Percentiles rank a stretch among this genome's conserved stretches.
Conservation (phyloP, 2,329 filamentous ascomycete genomes). For the Tolypocladium endophyticum region DNA sequence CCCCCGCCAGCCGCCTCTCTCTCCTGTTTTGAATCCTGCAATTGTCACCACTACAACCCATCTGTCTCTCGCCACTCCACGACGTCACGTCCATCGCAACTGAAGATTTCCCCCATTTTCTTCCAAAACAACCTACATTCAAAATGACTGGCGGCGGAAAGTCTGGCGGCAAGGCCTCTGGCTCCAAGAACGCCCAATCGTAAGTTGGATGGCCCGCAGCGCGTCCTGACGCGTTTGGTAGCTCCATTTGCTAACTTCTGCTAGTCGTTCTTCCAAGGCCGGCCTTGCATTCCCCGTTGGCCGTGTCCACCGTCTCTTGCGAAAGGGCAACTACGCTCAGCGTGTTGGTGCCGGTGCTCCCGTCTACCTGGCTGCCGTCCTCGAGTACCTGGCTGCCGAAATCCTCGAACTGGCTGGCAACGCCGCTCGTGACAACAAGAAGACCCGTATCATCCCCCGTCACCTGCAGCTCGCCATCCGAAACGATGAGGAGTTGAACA, state of each 20-base stretch:
- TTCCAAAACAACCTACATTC: conserved; percentile 30
- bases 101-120: not conserved
- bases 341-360: conserved; percentile 97
- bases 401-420: conserved; percentile 98
- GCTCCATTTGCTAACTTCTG: not conserved
- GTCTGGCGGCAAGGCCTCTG: conserved; percentile 98
- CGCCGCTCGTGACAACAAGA: conserved; percentile 99
- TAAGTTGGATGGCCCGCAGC: conserved; percentile 43
- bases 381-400: conserved; percentile 97
- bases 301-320: conserved; percentile 97
- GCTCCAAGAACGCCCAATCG: conserved; percentile 99
- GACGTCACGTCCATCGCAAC: not conserved
- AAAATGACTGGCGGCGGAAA: conserved; percentile 99
- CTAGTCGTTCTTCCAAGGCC: conserved; percentile 94
- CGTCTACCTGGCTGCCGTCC: conserved; percentile 92
- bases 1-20: conserved; percentile 31
- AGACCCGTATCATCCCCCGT: conserved; percentile 99
- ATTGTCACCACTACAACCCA: conserved; percentile 26
- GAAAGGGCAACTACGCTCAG: conserved; percentile 99
- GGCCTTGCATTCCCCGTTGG: conserved; percentile 98
- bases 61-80: conserved; percentile 12
- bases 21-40: conserved; percentile 19
- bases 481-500: conserved; percentile 99
- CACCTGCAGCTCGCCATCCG: conserved; percentile 98
- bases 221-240: not conserved